These are phyloP conservation scores for Lolium perenne DNA, from an alignment of 176 grass and related monocot species.

Conservation along the genomic window DNA sequence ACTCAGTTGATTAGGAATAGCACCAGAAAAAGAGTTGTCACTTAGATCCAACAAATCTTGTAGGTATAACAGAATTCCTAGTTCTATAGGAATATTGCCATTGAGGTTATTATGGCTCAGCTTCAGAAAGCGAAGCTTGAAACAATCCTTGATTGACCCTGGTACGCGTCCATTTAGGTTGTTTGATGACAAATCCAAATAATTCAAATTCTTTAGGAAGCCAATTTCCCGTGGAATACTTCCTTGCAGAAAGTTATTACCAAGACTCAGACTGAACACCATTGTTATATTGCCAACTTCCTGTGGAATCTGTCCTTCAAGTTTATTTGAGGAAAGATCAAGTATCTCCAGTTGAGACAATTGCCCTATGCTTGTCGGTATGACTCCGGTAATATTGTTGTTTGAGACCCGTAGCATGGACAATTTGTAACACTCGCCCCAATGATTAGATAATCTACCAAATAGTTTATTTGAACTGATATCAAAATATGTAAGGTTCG, in stretches of 20 bases:
- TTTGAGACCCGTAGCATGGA: neutral
- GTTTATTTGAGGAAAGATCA: neutral
- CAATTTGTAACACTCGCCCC: neutral
- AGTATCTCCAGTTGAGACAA: neutral
- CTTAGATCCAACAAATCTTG: neutral
- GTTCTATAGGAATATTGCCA: neutral
- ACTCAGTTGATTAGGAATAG: neutral
- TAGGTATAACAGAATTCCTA: neutral
- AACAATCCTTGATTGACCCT: neutral
- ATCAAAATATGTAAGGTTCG: neutral
- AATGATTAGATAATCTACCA: neutral
- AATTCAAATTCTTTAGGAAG: neutral
- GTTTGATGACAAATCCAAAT: neutral
- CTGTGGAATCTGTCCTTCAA: neutral
- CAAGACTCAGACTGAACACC: neutral
- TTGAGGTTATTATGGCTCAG: neutral
- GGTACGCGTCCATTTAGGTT: neutral
- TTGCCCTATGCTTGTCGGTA: neutral
- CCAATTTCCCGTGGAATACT: neutral
- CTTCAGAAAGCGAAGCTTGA: neutral
- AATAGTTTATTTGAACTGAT: slow-evolving; percentile 13
- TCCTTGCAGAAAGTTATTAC: neutral
- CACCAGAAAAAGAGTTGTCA: neutral
- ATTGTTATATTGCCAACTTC: neutral
- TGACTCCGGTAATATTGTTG: neutral